Evolutionary conservation across 75 land plant species (phyloP).

Genomic region (Sequoia sempervirens): DNA sequence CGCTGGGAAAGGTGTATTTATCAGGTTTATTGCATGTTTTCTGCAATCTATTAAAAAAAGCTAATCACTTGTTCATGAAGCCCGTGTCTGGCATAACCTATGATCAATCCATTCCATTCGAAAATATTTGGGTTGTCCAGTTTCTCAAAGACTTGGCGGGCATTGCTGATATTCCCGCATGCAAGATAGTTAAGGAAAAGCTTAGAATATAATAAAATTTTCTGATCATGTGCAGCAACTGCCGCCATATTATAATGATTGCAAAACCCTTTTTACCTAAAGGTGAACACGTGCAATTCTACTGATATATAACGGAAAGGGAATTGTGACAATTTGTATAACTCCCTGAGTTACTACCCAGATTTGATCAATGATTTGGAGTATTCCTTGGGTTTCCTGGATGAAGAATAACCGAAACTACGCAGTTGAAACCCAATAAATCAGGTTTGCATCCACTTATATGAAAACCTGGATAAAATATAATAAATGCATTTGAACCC

Average conservation of each 20-base stretch:
- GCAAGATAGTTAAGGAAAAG: constrained; percentile 28
- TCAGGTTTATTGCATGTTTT: constrained; percentile 12
- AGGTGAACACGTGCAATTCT: too few species aligned
- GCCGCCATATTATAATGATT: not conserved
- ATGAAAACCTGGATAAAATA: too few species aligned
- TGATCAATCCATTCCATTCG: constrained; percentile 36
- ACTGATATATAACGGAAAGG: too few species aligned
- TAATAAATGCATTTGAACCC: too few species aligned
- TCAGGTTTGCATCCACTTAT: too few species aligned
- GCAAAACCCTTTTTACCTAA: not conserved
- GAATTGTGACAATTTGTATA: too few species aligned
- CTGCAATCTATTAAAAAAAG: constrained; percentile 22
- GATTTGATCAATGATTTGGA: too few species aligned
- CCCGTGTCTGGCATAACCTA: constrained; percentile 27
- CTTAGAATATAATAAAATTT: constrained; percentile 4
- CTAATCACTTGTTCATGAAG: constrained; percentile 18
- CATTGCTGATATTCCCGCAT: constrained; percentile 28
- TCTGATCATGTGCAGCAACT: not conserved
- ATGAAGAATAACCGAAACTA: too few species aligned
- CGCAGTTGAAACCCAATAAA: too few species aligned
- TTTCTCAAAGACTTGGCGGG: constrained; percentile 21
- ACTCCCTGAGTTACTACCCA: too few species aligned
- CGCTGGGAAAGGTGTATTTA: constrained; percentile 18
- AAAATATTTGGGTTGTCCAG: constrained; percentile 24
- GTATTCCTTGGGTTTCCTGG: too few species aligned